Percentiles rank a stretch among this genome's conserved stretches.
Conservation (phyloP, 2,329 filamentous ascomycete genomes). For the Cadophora sp. region DNA sequence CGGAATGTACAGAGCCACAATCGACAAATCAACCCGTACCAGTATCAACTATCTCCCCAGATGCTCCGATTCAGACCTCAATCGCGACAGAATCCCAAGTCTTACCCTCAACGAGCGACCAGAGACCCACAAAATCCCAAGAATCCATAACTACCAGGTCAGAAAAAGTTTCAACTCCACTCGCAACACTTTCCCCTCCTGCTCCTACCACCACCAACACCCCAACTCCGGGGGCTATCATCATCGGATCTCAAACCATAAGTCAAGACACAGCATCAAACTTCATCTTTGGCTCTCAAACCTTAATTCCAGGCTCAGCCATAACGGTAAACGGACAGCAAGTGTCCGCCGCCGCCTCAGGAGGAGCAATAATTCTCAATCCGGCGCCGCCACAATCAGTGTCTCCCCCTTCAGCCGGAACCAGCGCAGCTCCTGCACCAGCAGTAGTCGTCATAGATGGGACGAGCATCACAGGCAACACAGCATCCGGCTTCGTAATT, state of each 20-base stretch:
- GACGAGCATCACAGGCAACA: conserved; percentile 30
- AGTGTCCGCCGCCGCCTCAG: conserved; percentile 35
- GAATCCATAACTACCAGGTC: background rate
- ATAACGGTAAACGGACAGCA: conserved; percentile 35
- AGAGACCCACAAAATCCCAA: background rate
- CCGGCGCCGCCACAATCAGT: background rate
- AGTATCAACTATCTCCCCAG: background rate
- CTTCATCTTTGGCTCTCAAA: conserved; percentile 32
- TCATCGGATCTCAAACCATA: conserved; percentile 35
- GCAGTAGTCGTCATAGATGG: conserved; percentile 33
- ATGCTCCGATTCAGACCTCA: background rate
- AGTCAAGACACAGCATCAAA: conserved; percentile 31
- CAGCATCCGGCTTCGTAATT: conserved; percentile 32
- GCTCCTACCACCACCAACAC: conserved; percentile 9
- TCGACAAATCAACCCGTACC: background rate
- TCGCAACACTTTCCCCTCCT: background rate
- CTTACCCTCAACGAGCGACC: background rate
- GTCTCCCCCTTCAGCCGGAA: conserved; percentile 1
- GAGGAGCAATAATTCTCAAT: conserved; percentile 23
- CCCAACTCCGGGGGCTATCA: conserved; percentile 2
- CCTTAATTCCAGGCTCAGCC: conserved; percentile 34
- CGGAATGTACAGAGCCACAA: background rate
- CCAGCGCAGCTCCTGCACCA: background rate
- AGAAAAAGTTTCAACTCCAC: background rate
- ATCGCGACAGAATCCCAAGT: background rate